phyloP scores from a whole-genome alignment of 2,329 filamentous ascomycete genomes.

The Madurella mycetomatis region DNA sequence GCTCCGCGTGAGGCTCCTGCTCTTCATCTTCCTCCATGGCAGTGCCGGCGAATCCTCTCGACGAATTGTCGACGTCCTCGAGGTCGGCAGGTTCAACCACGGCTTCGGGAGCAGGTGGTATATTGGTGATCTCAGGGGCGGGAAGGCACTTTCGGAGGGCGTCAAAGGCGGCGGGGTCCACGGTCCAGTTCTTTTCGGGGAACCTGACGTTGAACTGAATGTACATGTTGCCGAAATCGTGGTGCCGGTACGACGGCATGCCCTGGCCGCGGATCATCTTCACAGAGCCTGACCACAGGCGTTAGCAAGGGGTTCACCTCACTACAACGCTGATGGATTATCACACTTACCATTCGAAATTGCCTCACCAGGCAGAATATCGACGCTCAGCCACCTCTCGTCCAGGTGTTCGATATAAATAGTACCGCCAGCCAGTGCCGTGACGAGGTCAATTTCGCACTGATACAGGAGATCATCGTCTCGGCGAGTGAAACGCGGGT shows the following conservation, averaged over 20 bases:
- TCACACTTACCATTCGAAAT: constrained; percentile 75
- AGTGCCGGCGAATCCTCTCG: constrained; percentile 60
- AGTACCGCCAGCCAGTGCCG: constrained; percentile 84
- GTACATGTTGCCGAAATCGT: constrained; percentile 93
- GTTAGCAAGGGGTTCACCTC: constrained; percentile 19
- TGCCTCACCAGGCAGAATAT: constrained; percentile 89
- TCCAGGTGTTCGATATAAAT: constrained; percentile 95
- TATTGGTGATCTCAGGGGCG: constrained; percentile 55
- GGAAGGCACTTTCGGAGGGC: constrained; percentile 83
- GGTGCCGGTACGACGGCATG: constrained; percentile 94
- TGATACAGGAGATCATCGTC: constrained; percentile 95
- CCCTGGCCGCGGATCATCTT: constrained; percentile 95
- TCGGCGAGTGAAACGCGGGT: constrained; percentile 88
- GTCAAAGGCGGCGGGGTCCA: constrained; percentile 66
- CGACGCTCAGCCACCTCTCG: constrained; percentile 91
- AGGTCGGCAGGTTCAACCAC: constrained; percentile 90
- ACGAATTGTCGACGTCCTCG: constrained; percentile 75
- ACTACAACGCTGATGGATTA: not conserved
- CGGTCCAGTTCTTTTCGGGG: constrained; percentile 70
- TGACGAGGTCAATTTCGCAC: constrained; percentile 92
- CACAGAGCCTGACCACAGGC: constrained; percentile 60
- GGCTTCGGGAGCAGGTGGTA: constrained; percentile 72
- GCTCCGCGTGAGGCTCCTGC: constrained; percentile 69
- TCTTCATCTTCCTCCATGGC: constrained; percentile 73
- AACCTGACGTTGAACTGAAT: constrained; percentile 98